phyloP scores from a whole-genome alignment of 495 filamentous ascomycete genomes.

The Penicillium mononematosum region DNA sequence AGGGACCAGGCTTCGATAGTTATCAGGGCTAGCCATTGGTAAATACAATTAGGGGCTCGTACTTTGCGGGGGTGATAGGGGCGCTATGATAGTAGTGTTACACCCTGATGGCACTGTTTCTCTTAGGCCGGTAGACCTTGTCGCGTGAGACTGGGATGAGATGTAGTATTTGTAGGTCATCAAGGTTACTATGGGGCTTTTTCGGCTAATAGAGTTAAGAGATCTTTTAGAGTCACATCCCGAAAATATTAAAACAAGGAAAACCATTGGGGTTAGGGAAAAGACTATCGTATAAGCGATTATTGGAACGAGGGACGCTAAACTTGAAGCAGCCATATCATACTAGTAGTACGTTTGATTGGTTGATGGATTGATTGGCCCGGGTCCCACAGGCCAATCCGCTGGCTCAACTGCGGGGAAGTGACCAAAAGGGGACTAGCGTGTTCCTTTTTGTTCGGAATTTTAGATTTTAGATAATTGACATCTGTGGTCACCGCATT shows the following conservation, averaged over 20 bases:
- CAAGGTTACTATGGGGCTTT: slow-evolving; percentile 10
- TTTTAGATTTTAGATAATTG: neutral
- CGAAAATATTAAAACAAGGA: neutral
- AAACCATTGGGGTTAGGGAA: too few species aligned
- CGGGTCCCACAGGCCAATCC: neutral
- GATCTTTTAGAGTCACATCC: slow-evolving; percentile 5
- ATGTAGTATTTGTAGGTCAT: slow-evolving; percentile 13
- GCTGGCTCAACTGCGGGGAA: slow-evolving; percentile 9
- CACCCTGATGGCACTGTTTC: slow-evolving; percentile 17
- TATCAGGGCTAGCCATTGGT: neutral
- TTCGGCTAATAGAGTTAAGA: neutral
- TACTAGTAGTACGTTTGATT: neutral
- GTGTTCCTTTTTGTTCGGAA: neutral
- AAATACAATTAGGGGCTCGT: neutral
- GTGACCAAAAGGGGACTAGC: neutral
- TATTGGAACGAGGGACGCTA: neutral
- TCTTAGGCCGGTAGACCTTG: neutral
- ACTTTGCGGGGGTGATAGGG: neutral
- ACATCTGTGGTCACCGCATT: neutral
- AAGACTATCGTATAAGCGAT: neutral
- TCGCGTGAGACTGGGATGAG: slow-evolving; percentile 8
- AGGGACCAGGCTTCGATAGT: neutral
- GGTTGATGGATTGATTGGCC: slow-evolving; percentile 7
- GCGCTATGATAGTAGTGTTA: slow-evolving; percentile 30
- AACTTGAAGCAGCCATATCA: neutral